Evolutionary conservation across 441 rosid species (phyloP).

Genomic region (Gossypium lobatum): DNA sequence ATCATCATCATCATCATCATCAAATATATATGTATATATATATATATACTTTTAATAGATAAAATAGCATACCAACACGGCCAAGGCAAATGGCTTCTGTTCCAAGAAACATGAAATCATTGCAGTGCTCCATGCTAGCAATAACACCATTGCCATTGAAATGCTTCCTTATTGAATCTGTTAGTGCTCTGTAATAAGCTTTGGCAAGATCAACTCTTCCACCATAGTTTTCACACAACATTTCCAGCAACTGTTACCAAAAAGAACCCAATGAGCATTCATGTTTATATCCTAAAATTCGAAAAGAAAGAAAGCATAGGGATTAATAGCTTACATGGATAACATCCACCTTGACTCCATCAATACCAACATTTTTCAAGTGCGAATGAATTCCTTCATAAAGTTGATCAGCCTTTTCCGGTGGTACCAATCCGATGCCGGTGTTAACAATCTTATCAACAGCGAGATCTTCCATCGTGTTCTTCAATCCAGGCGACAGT

Average conservation of each 20-base stretch:
- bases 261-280: too few relatives aligned
- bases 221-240: constrained; percentile 64
- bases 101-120: constrained; percentile 91
- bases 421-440: constrained; percentile 66
- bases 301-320: not conserved
- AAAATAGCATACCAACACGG: constrained; percentile 54
- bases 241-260: constrained; percentile 48
- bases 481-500: constrained; percentile 57
- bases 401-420: constrained; percentile 50
- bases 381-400: constrained; percentile 79
- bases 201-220: constrained; percentile 87
- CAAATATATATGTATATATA: too few relatives aligned
- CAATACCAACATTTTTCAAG: constrained; percentile 56
- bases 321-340: constrained; percentile 58
- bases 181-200: constrained; percentile 67
- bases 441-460: constrained; percentile 72
- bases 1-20: too few relatives aligned
- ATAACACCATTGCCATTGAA: constrained; percentile 85
- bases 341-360: constrained; percentile 92
- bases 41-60: too few relatives aligned
- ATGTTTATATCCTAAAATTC: too few relatives aligned
- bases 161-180: constrained; percentile 67
- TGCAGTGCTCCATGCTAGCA: constrained; percentile 92
- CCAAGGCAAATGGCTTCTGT: constrained; percentile 81
- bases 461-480: constrained; percentile 80